These are phyloP conservation scores for Fusarium napiforme DNA, from an alignment of 2,329 filamentous ascomycete species.

Conservation along the genomic window DNA sequence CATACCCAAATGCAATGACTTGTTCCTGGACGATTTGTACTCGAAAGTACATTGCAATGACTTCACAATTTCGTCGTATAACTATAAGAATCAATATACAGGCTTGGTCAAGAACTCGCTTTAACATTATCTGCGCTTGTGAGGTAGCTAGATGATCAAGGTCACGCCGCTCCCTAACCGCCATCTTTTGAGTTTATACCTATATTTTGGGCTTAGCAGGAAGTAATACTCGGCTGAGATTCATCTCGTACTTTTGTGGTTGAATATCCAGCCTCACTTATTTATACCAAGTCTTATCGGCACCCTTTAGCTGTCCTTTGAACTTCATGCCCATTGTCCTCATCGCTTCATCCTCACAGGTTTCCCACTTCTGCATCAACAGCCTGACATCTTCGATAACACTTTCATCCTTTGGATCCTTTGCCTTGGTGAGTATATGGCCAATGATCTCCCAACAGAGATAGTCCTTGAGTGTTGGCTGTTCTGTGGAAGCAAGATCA, in stretches of 20 bases:
- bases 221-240: no score
- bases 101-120: neutral
- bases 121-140: neutral
- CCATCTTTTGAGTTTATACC: neutral
- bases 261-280: neutral
- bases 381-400: neutral
- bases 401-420: neutral
- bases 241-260: neutral
- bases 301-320: neutral
- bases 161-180: rapidly evolving
- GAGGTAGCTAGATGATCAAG: neutral
- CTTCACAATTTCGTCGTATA: rapidly evolving
- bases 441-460: conserved; percentile 33
- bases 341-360: conserved; percentile 7
- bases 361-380: conserved; percentile 25
- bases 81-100: neutral
- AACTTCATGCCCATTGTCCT: conserved; percentile 5
- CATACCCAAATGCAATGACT: neutral
- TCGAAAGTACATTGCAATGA: neutral
- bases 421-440: conserved; percentile 1
- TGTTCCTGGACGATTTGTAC: neutral
- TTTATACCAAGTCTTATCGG: conserved; percentile 8
- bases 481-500: neutral
- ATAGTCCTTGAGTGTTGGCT: conserved; percentile 28
- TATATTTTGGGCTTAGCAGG: neutral